Percentiles rank a stretch among this genome's conserved stretches.
phyloP scores from a whole-genome alignment of 2,329 filamentous ascomycete genomes.

The Fusarium longipes region DNA sequence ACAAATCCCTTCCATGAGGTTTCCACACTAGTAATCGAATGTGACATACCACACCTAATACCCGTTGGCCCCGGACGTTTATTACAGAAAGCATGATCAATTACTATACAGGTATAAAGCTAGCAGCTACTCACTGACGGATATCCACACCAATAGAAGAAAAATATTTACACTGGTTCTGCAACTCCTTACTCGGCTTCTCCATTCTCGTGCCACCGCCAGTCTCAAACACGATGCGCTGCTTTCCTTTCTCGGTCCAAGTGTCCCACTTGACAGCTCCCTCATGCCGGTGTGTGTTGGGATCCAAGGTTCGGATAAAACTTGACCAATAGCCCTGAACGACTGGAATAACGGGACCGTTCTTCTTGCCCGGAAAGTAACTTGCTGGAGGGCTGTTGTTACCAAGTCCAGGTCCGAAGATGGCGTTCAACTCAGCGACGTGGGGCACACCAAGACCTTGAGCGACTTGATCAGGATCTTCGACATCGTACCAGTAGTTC shows the following conservation, averaged over 20 bases:
- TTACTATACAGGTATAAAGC: no score
- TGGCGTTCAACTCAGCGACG: slow-evolving; percentile 72
- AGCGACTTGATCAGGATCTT: slow-evolving; percentile 64
- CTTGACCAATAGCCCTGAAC: slow-evolving; percentile 80
- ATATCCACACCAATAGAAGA: slow-evolving; percentile 30
- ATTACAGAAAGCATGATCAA: no score
- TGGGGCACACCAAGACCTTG: slow-evolving; percentile 73
- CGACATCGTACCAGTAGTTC: slow-evolving; percentile 77
- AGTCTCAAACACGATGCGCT: slow-evolving; percentile 56
- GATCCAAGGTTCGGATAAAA: slow-evolving; percentile 74
- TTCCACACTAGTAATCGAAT: no score
- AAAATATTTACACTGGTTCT: slow-evolving; percentile 43
- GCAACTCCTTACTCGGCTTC: slow-evolving; percentile 40
- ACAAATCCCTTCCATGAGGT: no score
- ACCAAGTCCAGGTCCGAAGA: slow-evolving; percentile 73
- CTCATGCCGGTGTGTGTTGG: slow-evolving; percentile 61
- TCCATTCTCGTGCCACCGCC: slow-evolving; percentile 56
- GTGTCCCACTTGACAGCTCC: slow-evolving; percentile 55
- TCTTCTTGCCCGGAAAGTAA: slow-evolving; percentile 64
- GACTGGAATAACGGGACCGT: slow-evolving; percentile 67
- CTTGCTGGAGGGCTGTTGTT: slow-evolving; percentile 58
- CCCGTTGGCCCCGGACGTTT: no score
- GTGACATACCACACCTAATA: no score
- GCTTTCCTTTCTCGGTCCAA: slow-evolving; percentile 49
- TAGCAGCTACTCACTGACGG: slow-evolving; percentile 2